Percentiles rank a stretch among this genome's conserved stretches.
phyloP scores from a whole-genome alignment of 805 yeast genomes.

The Hanseniaspora valbyensis region DNA sequence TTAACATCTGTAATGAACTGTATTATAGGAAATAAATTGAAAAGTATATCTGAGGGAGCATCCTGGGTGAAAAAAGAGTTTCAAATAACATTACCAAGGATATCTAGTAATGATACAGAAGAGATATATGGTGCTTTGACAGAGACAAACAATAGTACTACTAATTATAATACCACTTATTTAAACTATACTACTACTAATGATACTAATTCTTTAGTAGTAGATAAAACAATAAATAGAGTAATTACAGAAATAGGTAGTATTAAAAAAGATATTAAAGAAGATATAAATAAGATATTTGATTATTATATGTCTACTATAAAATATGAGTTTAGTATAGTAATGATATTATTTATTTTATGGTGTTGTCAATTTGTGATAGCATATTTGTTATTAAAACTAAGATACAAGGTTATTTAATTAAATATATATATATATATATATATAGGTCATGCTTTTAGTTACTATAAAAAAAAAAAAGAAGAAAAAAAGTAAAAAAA shows the following conservation, averaged over 20 bases:
- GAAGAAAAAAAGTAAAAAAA: too few relatives aligned
- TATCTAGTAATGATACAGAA: slow-evolving; percentile 26
- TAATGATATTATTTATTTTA: slow-evolving; percentile 34
- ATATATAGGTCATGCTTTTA: too few relatives aligned
- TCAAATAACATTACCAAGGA: slow-evolving; percentile 45
- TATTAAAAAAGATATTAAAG: slow-evolving; percentile 14
- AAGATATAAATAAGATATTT: slow-evolving; percentile 13
- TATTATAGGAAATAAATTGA: slow-evolving; percentile 62
- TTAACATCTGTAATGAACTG: slow-evolving; percentile 64
- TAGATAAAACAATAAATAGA: slow-evolving; percentile 13
- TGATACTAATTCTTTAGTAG: too few relatives aligned
- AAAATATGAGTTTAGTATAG: slow-evolving; percentile 37
- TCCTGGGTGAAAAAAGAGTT: slow-evolving; percentile 67
- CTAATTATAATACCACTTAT: not conserved
- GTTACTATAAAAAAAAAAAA: too few relatives aligned
- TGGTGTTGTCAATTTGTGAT: slow-evolving; percentile 41
- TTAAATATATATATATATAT: not conserved
- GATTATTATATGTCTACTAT: not conserved
- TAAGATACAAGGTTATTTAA: not conserved
- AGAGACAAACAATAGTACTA: not conserved
- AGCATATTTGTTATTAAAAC: slow-evolving; percentile 24
- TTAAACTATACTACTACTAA: too few relatives aligned
- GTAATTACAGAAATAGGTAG: slow-evolving; percentile 11
- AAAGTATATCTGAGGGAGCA: slow-evolving; percentile 55
- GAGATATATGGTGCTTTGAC: slow-evolving; percentile 24